These are phyloP conservation scores for Brassica nigra DNA, from an alignment of 345 rosid species.

Conservation along the genomic window DNA sequence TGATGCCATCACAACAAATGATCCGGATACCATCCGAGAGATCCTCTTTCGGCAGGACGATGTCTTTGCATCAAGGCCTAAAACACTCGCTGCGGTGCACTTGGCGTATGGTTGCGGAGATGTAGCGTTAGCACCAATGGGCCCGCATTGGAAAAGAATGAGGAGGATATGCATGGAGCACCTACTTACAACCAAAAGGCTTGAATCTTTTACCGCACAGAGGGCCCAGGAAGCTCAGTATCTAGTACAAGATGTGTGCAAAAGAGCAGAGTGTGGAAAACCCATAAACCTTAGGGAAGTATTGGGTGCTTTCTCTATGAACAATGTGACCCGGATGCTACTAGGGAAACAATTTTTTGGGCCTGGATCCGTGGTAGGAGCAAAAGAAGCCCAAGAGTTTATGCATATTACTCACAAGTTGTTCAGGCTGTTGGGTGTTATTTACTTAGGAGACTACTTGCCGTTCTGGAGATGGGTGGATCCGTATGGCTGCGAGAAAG, in stretches of 20 bases:
- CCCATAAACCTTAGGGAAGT: constrained; percentile 70
- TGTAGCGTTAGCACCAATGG: constrained; percentile 78
- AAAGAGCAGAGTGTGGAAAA: constrained; percentile 35
- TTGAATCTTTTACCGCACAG: constrained; percentile 31
- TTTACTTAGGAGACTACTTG: constrained; percentile 86
- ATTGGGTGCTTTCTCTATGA: constrained; percentile 86
- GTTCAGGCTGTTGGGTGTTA: constrained; percentile 71
- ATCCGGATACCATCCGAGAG: constrained; percentile 67
- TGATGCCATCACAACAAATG: constrained; percentile 80
- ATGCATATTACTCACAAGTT: constrained; percentile 79
- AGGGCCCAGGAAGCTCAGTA: constrained; percentile 35
- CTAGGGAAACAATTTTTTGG: constrained; percentile 83
- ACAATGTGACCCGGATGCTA: constrained; percentile 89
- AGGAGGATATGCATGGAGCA: constrained; percentile 50
- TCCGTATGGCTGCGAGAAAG: constrained; percentile 72
- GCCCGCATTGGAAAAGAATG: constrained; percentile 53
- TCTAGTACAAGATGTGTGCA: constrained; percentile 47
- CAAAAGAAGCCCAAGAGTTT: constrained; percentile 77
- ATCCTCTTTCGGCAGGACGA: constrained; percentile 78
- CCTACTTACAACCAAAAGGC: constrained; percentile 42
- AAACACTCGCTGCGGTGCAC: constrained; percentile 76
- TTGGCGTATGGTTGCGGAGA: constrained; percentile 77
- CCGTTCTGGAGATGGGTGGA: constrained; percentile 95
- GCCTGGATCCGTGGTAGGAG: constrained; percentile 54
- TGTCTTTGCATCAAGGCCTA: constrained; percentile 79